Conservation (phyloP, 2,329 filamentous ascomycete species). For the Aspergillus viridinutans region DNA sequence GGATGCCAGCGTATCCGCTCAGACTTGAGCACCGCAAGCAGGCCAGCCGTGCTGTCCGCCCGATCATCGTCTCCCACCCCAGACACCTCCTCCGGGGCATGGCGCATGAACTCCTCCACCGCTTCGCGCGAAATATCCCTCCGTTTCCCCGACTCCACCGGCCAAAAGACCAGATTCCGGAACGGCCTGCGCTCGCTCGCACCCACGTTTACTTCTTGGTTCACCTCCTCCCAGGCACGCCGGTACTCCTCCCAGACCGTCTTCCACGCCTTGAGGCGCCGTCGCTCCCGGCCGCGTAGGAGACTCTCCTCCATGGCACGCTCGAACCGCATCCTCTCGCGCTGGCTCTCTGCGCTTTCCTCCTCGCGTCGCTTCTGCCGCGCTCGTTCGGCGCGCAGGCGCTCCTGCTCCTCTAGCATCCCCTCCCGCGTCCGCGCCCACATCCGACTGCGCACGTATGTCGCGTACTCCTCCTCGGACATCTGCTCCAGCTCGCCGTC, state of each 20-base stretch:
- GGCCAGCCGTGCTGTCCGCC: slow-evolving; percentile 24
- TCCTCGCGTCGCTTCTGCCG: slow-evolving; percentile 45
- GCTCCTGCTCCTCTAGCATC: slow-evolving; percentile 69
- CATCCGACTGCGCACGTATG: slow-evolving; percentile 82
- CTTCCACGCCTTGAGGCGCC: slow-evolving; percentile 42
- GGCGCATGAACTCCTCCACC: slow-evolving; percentile 66
- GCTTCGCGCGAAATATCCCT: slow-evolving; percentile 55
- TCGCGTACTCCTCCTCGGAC: slow-evolving; percentile 88
- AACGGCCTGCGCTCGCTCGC: slow-evolving; percentile 19
- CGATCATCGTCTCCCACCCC: slow-evolving; percentile 1
- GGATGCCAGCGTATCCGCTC: slow-evolving; percentile 96
- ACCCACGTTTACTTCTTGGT: slow-evolving; percentile 16
- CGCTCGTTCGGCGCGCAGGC: slow-evolving; percentile 51
- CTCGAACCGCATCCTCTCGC: slow-evolving; percentile 45
- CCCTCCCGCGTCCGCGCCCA: slow-evolving; percentile 92
- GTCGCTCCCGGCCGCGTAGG: slow-evolving; percentile 61
- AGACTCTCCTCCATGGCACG: slow-evolving; percentile 67
- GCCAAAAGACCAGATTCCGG: slow-evolving; percentile 62
- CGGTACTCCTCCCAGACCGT: slow-evolving; percentile 64
- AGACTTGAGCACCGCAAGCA: slow-evolving; percentile 61
- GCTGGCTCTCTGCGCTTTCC: slow-evolving; percentile 21
- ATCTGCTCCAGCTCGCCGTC: slow-evolving; percentile 69
- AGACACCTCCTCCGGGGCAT: slow-evolving; percentile 38
- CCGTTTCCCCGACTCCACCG: slow-evolving; percentile 59
- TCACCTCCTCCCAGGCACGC: slow-evolving; percentile 57